Evolutionary conservation across 2,329 filamentous ascomycete species (phyloP).

Genomic region (Penicillium palitans): DNA sequence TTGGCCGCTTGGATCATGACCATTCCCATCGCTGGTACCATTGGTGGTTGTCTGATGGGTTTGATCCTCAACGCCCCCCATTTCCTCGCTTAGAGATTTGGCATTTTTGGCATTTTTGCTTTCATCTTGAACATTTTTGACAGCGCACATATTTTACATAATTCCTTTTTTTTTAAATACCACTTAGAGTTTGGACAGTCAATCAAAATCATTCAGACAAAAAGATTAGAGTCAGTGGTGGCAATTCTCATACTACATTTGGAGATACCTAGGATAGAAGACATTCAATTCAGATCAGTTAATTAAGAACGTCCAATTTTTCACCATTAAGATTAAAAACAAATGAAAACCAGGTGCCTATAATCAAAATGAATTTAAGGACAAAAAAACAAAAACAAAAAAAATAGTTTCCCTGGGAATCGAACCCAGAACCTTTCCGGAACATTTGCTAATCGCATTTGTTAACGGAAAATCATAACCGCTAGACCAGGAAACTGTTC

Average conservation of each 20-base stretch:
- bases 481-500: slow-evolving; percentile 13
- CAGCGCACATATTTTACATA: background rate
- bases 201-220: background rate
- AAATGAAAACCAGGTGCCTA: too few relatives aligned
- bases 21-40: slow-evolving; percentile 61
- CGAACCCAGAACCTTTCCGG: slow-evolving; percentile 8
- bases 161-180: background rate
- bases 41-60: slow-evolving; percentile 56
- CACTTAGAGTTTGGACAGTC: background rate
- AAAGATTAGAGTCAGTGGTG: too few relatives aligned
- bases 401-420: slow-evolving; percentile 14
- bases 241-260: background rate
- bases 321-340: too few relatives aligned
- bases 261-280: background rate
- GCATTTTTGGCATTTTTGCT: background rate
- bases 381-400: background rate
- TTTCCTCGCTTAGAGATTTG: slow-evolving; percentile 35
- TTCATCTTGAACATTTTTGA: background rate
- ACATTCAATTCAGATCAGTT: background rate
- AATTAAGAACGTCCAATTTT: too few relatives aligned
- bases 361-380: too few relatives aligned
- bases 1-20: slow-evolving; percentile 67
- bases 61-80: slow-evolving; percentile 61
- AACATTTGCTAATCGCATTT: background rate
- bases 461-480: slow-evolving; percentile 11